Base-by-base conservation (phyloP, 2,329 filamentous ascomycete species). In the Alternaria rosae region DNA sequence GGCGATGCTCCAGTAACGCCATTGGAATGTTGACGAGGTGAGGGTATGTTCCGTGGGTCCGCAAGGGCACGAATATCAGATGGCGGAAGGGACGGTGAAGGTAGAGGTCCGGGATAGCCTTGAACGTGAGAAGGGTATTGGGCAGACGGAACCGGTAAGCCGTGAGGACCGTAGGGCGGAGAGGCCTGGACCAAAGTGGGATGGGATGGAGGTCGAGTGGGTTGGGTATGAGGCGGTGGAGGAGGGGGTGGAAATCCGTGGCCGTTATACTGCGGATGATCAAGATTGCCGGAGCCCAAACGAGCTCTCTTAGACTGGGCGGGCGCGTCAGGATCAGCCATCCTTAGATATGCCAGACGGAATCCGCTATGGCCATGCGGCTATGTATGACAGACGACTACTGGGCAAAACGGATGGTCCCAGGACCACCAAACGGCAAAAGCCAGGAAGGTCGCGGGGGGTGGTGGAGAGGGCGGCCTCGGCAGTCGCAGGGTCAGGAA, bases 341-440 rank as follows among this genome's bases (percentile, higher is more conserved):
- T 79, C 64, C 73, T 79, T 77, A 77, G 69, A 76, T 74, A 74
- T 74, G 70, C 67, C 66, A 73, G 64, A 68, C 62, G 59, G 62
- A 64, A 69, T 71, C 71, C 73, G 77, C 77, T 78, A 71, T 78
- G 76, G 76, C 77, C 77, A 79, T 79, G 76, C 76, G 76, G 71
- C 71, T 74, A 70, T 73, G 70, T 70, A 67, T 69, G 66, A 67
- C 69, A 65, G 64, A 62, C 51, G 53, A 67, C 57, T 67, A 57
- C 54, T 62, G 64, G 64, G 64, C 67, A 67, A 55, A 43, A 64
- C 60, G 62, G 62, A 58, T 52, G 66, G 53, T 65, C 53, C 62
- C 67, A 66, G 68, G 51, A 66, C 67, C 69, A 70, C 67, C 69
- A 70, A 71, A 72, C 70, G 68, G 71, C 68, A 66, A 60, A 65